Conservation (phyloP, 805 yeast genomes). For the Yarrowia sp. region DNA sequence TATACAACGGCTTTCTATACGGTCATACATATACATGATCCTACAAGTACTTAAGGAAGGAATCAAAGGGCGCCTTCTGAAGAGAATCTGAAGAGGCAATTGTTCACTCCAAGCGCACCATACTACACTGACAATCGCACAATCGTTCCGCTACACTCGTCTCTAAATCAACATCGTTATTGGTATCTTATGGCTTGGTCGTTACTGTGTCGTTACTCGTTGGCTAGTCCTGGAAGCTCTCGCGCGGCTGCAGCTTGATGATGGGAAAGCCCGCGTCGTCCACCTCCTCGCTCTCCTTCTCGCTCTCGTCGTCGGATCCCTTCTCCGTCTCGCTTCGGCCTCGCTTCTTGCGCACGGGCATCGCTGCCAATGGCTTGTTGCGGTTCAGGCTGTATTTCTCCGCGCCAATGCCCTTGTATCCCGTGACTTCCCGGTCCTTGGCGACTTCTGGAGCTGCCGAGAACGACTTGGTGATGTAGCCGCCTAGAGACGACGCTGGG, state of each 20-base stretch:
- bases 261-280: conserved; percentile 1
- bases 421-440: not conserved
- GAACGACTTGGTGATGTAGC: conserved; percentile 10
- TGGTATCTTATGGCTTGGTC: conserved; percentile 7
- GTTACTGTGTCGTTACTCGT: not conserved
- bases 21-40: too few species aligned
- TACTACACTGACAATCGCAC: too few species aligned
- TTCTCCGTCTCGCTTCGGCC: conserved; percentile 7
- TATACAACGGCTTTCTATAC: too few species aligned
- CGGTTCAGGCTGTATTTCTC: conserved; percentile 15
- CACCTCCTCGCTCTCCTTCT: not conserved
- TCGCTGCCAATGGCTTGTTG: conserved; percentile 9
- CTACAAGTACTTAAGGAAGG: too few species aligned
- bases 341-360: conserved; percentile 11
- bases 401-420: conserved; percentile 10
- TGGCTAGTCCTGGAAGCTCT: conserved; percentile 11
- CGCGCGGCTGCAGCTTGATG: conserved; percentile 5
- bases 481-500: not conserved
- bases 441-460: conserved; percentile 9
- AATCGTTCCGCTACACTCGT: too few species aligned
- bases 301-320: not conserved
- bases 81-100: too few species aligned
- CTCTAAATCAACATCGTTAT: too few species aligned
- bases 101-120: too few species aligned
- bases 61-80: too few species aligned